phyloP scores from a whole-genome alignment of 768 basidiomycete genomes.

The Tephrocybe rancida region DNA sequence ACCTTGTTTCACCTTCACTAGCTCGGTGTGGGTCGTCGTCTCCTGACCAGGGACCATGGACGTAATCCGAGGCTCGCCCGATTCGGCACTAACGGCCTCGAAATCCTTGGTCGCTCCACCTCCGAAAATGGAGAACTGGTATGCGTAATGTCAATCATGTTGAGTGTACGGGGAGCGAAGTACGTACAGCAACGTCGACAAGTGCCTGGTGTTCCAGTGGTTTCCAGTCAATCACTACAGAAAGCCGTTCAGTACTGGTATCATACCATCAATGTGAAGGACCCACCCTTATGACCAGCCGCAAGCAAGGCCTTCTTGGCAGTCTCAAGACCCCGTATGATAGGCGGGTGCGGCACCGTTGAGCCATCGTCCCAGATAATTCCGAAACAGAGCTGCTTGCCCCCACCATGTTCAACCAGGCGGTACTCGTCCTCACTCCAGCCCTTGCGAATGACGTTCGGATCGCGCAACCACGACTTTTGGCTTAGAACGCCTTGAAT shows the following conservation, averaged over 20 bases:
- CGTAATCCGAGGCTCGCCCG: conserved; percentile 59
- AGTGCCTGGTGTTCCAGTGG: conserved; percentile 56
- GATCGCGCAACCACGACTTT: conserved; percentile 71
- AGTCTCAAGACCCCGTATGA: conserved; percentile 58
- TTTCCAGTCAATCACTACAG: conserved; percentile 69
- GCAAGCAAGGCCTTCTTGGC: conserved; percentile 56
- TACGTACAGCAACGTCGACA: conserved; percentile 40
- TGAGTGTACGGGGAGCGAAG: too few relatives aligned
- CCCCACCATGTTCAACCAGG: conserved; percentile 59
- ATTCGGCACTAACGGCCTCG: conserved; percentile 30
- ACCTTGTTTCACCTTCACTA: not conserved
- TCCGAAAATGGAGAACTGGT: conserved; percentile 45
- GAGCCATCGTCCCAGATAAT: conserved; percentile 70
- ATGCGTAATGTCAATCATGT: too few relatives aligned
- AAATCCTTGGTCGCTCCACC: conserved; percentile 55
- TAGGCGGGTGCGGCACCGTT: conserved; percentile 65
- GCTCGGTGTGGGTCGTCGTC: not conserved
- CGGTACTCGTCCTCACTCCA: conserved; percentile 65
- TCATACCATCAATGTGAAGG: too few relatives aligned
- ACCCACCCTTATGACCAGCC: conserved; percentile 67
- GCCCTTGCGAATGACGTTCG: conserved; percentile 53
- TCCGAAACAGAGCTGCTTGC: conserved; percentile 54
- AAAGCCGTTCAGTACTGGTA: too few relatives aligned
- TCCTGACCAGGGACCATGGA: conserved; percentile 42
- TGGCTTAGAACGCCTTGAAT: conserved; percentile 60